phyloP scores from a whole-genome alignment of 495 filamentous ascomycete species.

The Glutinoglossum americanum region DNA sequence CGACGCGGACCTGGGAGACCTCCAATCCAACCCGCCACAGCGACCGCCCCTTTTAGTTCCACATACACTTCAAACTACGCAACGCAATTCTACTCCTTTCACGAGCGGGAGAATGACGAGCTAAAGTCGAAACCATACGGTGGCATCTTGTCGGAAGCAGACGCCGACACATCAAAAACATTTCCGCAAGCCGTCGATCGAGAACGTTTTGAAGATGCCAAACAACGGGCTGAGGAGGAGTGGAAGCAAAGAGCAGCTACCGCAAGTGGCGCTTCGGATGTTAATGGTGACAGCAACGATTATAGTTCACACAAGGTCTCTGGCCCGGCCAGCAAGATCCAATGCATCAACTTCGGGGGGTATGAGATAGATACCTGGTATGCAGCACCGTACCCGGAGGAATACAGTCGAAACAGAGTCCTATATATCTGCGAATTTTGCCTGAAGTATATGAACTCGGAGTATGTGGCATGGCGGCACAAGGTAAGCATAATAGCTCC shows the following conservation, averaged over 20 bases:
- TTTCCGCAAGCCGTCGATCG: slow-evolving; percentile 61
- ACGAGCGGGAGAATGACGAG: slow-evolving; percentile 75
- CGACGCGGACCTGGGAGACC: neutral
- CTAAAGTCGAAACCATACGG: slow-evolving; percentile 85
- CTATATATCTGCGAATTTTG: slow-evolving; percentile 99
- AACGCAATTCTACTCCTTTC: slow-evolving; percentile 60
- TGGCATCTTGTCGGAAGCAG: slow-evolving; percentile 69
- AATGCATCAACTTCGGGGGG: slow-evolving; percentile 93
- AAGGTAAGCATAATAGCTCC: slow-evolving; percentile 32
- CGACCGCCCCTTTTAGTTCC: slow-evolving; percentile 18
- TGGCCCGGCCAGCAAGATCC: slow-evolving; percentile 82
- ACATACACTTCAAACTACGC: slow-evolving; percentile 38
- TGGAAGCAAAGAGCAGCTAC: slow-evolving; percentile 41
- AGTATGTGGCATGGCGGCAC: slow-evolving; percentile 92
- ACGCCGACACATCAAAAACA: slow-evolving; percentile 79
- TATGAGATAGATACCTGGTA: slow-evolving; percentile 99
- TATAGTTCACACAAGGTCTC: slow-evolving; percentile 44
- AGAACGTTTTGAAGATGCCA: slow-evolving; percentile 66
- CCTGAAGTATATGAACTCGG: slow-evolving; percentile 97
- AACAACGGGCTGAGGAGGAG: slow-evolving; percentile 73
- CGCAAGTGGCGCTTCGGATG: neutral
- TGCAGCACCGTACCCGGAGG: slow-evolving; percentile 94
- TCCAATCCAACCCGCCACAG: neutral
- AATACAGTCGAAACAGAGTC: slow-evolving; percentile 86
- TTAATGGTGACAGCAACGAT: slow-evolving; percentile 22